Percentiles rank a stretch among this genome's conserved stretches.
These are phyloP conservation scores for Fomitopsis schrenkii DNA, from an alignment of 1,284 basidiomycete genomes.

Conservation along the genomic window DNA sequence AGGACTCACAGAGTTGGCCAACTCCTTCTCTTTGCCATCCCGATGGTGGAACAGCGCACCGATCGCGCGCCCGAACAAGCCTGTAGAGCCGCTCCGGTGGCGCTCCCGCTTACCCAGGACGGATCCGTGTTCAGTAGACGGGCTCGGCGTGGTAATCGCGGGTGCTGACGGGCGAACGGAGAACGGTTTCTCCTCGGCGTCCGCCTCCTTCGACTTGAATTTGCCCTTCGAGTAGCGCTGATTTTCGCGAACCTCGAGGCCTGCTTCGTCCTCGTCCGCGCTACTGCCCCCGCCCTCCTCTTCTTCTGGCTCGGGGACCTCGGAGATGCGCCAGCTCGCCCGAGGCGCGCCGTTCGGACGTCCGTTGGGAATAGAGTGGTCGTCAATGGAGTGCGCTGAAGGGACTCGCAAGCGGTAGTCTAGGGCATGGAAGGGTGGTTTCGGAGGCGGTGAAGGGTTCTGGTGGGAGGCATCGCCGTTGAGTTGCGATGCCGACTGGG, in stretches of 20 bases:
- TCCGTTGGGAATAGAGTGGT: conserved; percentile 35
- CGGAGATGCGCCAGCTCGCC: conserved; percentile 35
- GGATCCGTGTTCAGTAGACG: background rate
- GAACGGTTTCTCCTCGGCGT: conserved; percentile 12
- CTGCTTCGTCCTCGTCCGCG: conserved; percentile 31
- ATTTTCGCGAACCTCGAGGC: conserved; percentile 55
- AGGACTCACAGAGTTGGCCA: conserved; percentile 4
- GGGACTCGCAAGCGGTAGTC: conserved; percentile 37
- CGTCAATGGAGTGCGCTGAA: conserved; percentile 55
- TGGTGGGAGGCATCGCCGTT: conserved; percentile 9
- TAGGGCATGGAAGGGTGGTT: background rate
- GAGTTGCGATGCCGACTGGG: conserved; percentile 42
- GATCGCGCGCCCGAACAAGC: conserved; percentile 23
- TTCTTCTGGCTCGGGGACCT: conserved; percentile 31
- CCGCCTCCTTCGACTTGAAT: conserved; percentile 6
- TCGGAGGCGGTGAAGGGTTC: conserved; percentile 9
- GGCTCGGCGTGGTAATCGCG: conserved; percentile 1
- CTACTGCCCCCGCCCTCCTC: conserved; percentile 27
- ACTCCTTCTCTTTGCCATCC: background rate
- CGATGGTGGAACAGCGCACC: conserved; percentile 26
- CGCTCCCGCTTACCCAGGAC: conserved; percentile 14
- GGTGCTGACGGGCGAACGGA: conserved; percentile 8
- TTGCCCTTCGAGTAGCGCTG: conserved; percentile 38
- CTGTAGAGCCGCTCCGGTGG: conserved; percentile 13
- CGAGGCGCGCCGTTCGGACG: conserved; percentile 2